Evolutionary conservation across 75 land plant species (phyloP).

Genomic region (Adiantum capillusveneris): DNA sequence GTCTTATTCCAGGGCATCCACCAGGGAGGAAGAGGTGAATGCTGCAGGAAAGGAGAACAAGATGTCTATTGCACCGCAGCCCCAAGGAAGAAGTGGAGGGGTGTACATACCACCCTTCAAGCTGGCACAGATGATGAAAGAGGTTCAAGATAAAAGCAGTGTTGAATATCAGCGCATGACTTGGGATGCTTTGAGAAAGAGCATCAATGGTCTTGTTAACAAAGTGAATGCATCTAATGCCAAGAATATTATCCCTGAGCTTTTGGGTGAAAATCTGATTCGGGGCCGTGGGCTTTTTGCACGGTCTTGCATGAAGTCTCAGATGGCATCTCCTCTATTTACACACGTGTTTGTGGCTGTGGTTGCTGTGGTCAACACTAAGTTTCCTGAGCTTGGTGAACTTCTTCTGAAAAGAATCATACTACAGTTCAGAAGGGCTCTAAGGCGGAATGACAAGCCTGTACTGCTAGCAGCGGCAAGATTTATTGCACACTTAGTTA

Average conservation of each 20-base stretch:
- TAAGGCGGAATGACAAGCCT: constrained; percentile 84
- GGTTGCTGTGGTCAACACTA: constrained; percentile 83
- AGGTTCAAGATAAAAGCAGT: constrained; percentile 66
- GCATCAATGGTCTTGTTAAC: constrained; percentile 94
- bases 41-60: too few species aligned
- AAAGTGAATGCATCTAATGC: constrained; percentile 84
- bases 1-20: too few species aligned
- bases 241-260: constrained; percentile 79
- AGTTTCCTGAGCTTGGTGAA: constrained; percentile 79
- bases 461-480: constrained; percentile 73
- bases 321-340: constrained; percentile 82
- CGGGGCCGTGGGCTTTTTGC: constrained; percentile 78
- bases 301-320: constrained; percentile 81
- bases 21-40: too few species aligned
- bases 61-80: too few species aligned
- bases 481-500: constrained; percentile 90
- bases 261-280: constrained; percentile 72
- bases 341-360: constrained; percentile 84
- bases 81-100: constrained; percentile 53
- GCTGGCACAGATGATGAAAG: constrained; percentile 72
- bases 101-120: constrained; percentile 82
- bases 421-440: constrained; percentile 73
- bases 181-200: constrained; percentile 87
- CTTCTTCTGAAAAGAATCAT: constrained; percentile 70
- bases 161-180: constrained; percentile 66